Evolutionary conservation across 192 early-diverging fungal species (phyloP), one percentile per base, ranked within the genome.

Genomic region (Chytriomyces hyalinus): DNA sequence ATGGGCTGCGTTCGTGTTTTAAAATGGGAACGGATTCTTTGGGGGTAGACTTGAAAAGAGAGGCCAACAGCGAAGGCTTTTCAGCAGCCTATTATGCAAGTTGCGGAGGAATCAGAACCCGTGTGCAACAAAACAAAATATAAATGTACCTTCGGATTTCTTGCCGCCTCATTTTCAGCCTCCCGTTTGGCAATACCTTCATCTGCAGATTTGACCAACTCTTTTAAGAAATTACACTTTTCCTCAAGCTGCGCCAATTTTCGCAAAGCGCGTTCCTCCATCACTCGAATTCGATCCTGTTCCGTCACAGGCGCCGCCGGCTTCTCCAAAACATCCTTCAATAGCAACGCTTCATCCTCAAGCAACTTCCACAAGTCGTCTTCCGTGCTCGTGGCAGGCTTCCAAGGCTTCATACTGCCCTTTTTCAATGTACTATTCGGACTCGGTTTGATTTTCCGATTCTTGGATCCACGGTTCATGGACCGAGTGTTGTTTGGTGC

Each of bases 291-390:
- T 24, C 68, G 68, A 8, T 70, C 49, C 49, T 70, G 10, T 3
- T 50, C 69, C 26, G 51, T 71, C n/a, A 71, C 20, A 15, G 48
- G 48, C 17, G 22, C 69, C 22, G 43, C 15, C 2, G 13, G 28
- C 4, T 68, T 48, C 26, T 17, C 47, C n/a, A 71, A 57, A 7
- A 57, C 47, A n/a, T 44, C 57, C 7, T 71, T 62, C 61, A 73
- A 63, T n/a, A n/a, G 45, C 48, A 61, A 15, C 26, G 71, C 62
- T 43, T 73, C 71, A 6, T 8, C 45, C 26, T 73, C 71, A 15
- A 73, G 44, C 71, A 61, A 10, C 6, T 20, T 17, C 71, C 71
- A 73, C n/a, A 73, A 62, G 4, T 73, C 71, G 2, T 68, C 67
- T 17, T 73, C 71, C 44, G 45, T 13, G 15, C 15, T 57, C 15